Conservation (phyloP, 202 grass and related monocot genomes). For the Carex sylvatica region DNA sequence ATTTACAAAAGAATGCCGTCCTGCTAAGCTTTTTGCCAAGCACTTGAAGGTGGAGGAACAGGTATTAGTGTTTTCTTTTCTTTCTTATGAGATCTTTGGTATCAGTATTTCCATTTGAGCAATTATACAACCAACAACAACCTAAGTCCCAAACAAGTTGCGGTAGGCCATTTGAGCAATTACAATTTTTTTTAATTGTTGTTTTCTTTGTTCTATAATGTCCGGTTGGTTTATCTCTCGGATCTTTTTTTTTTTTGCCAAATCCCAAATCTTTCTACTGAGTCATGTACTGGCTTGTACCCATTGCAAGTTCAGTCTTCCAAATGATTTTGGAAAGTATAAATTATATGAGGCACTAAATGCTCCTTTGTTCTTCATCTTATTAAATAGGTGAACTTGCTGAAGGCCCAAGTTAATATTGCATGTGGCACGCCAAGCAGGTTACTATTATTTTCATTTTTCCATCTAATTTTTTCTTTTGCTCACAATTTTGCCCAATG, state of each 20-base stretch:
- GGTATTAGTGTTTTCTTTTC: conserved; percentile 32
- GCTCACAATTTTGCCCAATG: neutral
- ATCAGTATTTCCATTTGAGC: neutral
- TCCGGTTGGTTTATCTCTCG: neutral
- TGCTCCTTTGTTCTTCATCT: neutral
- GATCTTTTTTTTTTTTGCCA: neutral
- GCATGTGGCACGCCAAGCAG: conserved; percentile 94
- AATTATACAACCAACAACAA: neutral
- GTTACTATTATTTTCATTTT: conserved; percentile 32
- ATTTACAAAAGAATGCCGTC: conserved; percentile 68
- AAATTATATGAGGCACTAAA: neutral
- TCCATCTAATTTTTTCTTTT: conserved; percentile 12
- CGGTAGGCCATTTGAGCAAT: no score
- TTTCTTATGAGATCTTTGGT: neutral
- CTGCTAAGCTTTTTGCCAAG: conserved; percentile 92
- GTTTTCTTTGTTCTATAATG: neutral
- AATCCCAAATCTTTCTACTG: neutral
- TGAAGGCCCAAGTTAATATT: conserved; percentile 77
- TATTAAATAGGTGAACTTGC: conserved; percentile 44
- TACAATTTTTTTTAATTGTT: no score
- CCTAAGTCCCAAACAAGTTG: no score
- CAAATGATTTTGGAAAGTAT: neutral
- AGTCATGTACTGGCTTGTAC: neutral
- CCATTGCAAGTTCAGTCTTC: neutral
- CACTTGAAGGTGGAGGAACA: conserved; percentile 95